Evolutionary conservation across 768 basidiomycete species (phyloP).

Genomic region (Phaeotremella fagi): DNA sequence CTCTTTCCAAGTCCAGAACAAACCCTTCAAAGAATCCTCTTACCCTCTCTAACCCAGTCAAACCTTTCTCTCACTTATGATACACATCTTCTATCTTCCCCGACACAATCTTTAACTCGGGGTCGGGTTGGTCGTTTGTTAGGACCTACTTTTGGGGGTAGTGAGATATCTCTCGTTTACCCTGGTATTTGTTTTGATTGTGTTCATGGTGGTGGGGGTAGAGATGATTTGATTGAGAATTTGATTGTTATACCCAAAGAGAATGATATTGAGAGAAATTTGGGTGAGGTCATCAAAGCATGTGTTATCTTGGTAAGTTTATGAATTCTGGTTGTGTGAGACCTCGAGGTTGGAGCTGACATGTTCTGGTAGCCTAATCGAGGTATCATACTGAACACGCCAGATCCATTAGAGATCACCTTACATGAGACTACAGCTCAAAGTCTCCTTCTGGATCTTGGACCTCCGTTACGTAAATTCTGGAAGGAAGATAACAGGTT

Average conservation of each 20-base stretch:
- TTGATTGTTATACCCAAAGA: slow-evolving; percentile 13
- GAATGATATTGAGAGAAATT: slow-evolving; percentile 7
- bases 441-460: slow-evolving; percentile 72
- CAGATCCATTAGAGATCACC: slow-evolving; percentile 56
- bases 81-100: slow-evolving; percentile 18
- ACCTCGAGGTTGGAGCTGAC: slow-evolving; percentile 1
- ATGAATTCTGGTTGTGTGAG: neutral
- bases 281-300: neutral
- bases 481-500: slow-evolving; percentile 72
- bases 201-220: slow-evolving; percentile 4
- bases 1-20: slow-evolving; percentile 36
- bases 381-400: slow-evolving; percentile 40
- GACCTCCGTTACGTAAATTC: slow-evolving; percentile 68
- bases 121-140: slow-evolving; percentile 29
- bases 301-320: slow-evolving; percentile 20
- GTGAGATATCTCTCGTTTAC: slow-evolving; percentile 32
- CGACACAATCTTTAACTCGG: slow-evolving; percentile 12
- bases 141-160: slow-evolving; percentile 36
- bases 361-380: slow-evolving; percentile 22
- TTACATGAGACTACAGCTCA: slow-evolving; percentile 76
- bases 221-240: slow-evolving; percentile 26
- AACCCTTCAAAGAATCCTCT: slow-evolving; percentile 21
- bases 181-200: slow-evolving; percentile 45
- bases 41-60: slow-evolving; percentile 5
- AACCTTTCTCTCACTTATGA: slow-evolving; percentile 20